Evolutionary conservation across 345 rosid species (phyloP), one percentile per base, ranked within the genome.

Genomic region (Syzygium jambos): DNA sequence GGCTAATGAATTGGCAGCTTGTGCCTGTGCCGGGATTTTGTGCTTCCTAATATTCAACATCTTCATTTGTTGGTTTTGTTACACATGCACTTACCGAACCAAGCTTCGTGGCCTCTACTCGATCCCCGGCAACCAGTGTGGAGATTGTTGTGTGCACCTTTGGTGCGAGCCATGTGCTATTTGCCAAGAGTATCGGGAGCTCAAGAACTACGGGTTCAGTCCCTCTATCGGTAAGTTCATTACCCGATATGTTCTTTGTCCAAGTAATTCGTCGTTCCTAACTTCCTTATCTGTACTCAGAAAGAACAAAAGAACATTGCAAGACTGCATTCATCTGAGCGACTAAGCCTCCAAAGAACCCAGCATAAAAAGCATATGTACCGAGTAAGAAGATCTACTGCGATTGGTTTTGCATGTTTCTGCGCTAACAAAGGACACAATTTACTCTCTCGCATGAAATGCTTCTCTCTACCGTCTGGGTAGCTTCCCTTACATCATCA

Each of bases 171-270:
- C 25, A 17, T 86, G 88, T 0, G 88, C 90, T 17, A 1, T 86
- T 53, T 88, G 77, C 83, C 90, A 86, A 84, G 88, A 88, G 68
- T 43, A 88, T 51, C 77, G 89, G 25, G 88, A 88, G 84, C 88
- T 88, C 49, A 88, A 88, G 68, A 86, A 88, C 52, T 86, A 77
- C 27, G 77, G 90, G 27, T 27, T 86, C 12, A 86, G 86, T 65
- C 83, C 87, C 13, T 82, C 87, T 7, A 78, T 73, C 15, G 85
- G 88, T 86, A 52, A 25, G 61, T 51, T 51, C 85, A 30, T 65
- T 30, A 1, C 22, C 11, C 78, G 1, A 65, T 65, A 2, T 16
- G 78, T 30, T 3, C 78, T 30, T 29, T 8, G 22, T 29, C 43
- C 6, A 8, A 16, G 43, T 30, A 49, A 27, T 23, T 87, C 29